These are phyloP conservation scores for Clavispora carvajalis DNA, from an alignment of 805 yeast species.

Conservation along the genomic window DNA sequence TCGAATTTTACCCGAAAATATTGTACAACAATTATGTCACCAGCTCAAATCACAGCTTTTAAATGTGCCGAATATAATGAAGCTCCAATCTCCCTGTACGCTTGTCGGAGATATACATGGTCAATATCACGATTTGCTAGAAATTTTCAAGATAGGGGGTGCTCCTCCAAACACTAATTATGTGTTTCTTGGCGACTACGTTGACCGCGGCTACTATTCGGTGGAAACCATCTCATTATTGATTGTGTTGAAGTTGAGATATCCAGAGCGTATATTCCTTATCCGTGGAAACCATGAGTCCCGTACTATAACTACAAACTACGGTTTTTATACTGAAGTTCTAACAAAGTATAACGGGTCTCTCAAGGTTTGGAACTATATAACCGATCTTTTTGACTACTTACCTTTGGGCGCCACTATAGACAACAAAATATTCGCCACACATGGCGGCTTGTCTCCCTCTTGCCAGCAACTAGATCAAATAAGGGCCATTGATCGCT, in stretches of 20 bases:
- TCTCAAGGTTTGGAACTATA: constrained; percentile 74
- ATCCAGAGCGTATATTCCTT: constrained; percentile 75
- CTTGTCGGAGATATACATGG: constrained; percentile 98
- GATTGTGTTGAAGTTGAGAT: constrained; percentile 77
- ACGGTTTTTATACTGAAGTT: constrained; percentile 96
- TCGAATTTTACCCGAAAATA: constrained; percentile 35
- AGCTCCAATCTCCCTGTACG: constrained; percentile 80
- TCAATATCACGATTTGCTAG: constrained; percentile 89
- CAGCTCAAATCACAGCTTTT: constrained; percentile 78
- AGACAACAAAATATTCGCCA: constrained; percentile 85
- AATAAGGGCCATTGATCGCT: constrained; percentile 82
- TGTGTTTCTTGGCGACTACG: constrained; percentile 90
- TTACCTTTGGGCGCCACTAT: constrained; percentile 61
- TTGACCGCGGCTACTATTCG: constrained; percentile 90
- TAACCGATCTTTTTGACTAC: constrained; percentile 92
- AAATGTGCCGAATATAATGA: constrained; percentile 80
- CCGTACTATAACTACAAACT: constrained; percentile 92
- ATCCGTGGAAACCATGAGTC: constrained; percentile 96
- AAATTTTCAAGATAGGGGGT: constrained; percentile 92
- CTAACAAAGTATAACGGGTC: constrained; percentile 75
- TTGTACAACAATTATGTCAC: constrained; percentile 31
- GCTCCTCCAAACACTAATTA: constrained; percentile 91
- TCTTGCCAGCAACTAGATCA: constrained; percentile 92
- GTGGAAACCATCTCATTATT: constrained; percentile 87
- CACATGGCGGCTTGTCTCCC: constrained; percentile 96